These are phyloP conservation scores for Abrus precatorius DNA, from an alignment of 306 rosid species.

Conservation along the genomic window DNA sequence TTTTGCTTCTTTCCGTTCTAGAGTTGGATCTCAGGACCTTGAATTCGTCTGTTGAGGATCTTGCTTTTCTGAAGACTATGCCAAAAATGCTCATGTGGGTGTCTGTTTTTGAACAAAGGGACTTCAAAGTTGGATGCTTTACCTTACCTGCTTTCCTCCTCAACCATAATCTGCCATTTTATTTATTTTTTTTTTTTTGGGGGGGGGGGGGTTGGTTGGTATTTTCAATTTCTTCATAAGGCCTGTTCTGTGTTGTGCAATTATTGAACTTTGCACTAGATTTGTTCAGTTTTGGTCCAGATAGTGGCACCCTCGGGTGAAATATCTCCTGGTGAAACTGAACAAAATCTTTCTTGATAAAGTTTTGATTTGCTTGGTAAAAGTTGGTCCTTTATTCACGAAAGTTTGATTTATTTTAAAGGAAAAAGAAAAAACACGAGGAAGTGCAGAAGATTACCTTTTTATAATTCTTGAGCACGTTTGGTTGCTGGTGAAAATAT, in stretches of 20 bases:
- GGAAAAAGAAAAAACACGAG: neutral
- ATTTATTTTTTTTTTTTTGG: too few relatives aligned
- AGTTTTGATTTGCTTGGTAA: neutral
- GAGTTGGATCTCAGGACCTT: conserved; percentile 33
- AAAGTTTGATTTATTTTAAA: neutral
- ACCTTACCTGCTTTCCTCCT: conserved; percentile 13
- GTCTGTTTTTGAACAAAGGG: neutral
- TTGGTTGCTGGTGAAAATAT: conserved; percentile 1
- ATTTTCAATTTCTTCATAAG: conserved; percentile 2
- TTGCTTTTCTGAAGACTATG: conserved; percentile 22
- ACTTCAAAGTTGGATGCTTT: conserved; percentile 21
- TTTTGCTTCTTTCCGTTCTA: conserved; percentile 27
- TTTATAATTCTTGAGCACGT: neutral
- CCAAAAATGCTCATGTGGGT: conserved; percentile 27
- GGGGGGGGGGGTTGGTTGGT: neutral
- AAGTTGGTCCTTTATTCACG: conserved; percentile 23
- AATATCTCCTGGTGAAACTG: neutral
- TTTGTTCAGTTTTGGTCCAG: neutral
- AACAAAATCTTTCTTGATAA: neutral
- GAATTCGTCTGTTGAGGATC: conserved; percentile 16
- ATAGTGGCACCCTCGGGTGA: conserved; percentile 4
- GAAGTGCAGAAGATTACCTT: neutral
- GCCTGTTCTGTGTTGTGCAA: conserved; percentile 16
- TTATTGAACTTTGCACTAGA: neutral
- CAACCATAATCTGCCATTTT: neutral